Evolutionary conservation across 2,329 filamentous ascomycete genomes (phyloP).

Genomic region (Fusarium clavum): DNA sequence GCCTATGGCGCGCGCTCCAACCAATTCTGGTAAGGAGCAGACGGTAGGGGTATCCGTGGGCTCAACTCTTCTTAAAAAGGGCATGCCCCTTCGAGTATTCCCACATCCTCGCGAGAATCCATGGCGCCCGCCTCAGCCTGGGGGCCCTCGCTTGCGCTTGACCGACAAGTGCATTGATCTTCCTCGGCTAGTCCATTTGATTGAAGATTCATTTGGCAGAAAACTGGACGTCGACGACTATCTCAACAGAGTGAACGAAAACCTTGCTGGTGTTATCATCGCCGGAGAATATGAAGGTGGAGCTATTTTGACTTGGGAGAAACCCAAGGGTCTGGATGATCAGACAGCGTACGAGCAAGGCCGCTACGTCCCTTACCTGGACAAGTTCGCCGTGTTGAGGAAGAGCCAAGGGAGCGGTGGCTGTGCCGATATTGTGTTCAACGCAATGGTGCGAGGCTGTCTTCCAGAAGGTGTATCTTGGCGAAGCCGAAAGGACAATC

Average conservation of each 20-base stretch:
- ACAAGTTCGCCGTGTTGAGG: slow-evolving; percentile 96
- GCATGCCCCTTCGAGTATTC: slow-evolving; percentile 88
- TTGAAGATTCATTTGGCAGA: slow-evolving; percentile 92
- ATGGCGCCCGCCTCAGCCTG: slow-evolving; percentile 75
- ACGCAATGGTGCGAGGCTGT: slow-evolving; percentile 90
- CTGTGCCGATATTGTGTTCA: slow-evolving; percentile 96
- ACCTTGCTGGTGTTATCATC: slow-evolving; percentile 90
- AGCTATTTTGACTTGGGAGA: slow-evolving; percentile 95
- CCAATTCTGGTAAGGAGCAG: slow-evolving; percentile 43
- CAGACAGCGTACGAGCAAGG: slow-evolving; percentile 65
- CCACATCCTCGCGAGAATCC: slow-evolving; percentile 76
- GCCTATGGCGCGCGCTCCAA: slow-evolving; percentile 73
- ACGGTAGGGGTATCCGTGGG: slow-evolving; percentile 47
- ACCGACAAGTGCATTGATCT: slow-evolving; percentile 87
- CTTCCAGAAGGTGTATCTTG: slow-evolving; percentile 92
- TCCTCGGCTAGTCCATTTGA: slow-evolving; percentile 82
- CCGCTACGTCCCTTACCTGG: slow-evolving; percentile 88
- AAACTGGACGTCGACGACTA: slow-evolving; percentile 88
- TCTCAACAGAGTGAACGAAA: slow-evolving; percentile 80
- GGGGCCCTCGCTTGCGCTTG: slow-evolving; percentile 72
- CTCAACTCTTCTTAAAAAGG: slow-evolving; percentile 89
- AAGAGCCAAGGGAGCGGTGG: slow-evolving; percentile 89
- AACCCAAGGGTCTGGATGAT: slow-evolving; percentile 69
- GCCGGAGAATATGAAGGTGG: slow-evolving; percentile 97
- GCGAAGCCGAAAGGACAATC: slow-evolving; percentile 89